These are phyloP conservation scores for Murraya koenigii DNA, from an alignment of 345 rosid genomes.

Conservation along the genomic window DNA sequence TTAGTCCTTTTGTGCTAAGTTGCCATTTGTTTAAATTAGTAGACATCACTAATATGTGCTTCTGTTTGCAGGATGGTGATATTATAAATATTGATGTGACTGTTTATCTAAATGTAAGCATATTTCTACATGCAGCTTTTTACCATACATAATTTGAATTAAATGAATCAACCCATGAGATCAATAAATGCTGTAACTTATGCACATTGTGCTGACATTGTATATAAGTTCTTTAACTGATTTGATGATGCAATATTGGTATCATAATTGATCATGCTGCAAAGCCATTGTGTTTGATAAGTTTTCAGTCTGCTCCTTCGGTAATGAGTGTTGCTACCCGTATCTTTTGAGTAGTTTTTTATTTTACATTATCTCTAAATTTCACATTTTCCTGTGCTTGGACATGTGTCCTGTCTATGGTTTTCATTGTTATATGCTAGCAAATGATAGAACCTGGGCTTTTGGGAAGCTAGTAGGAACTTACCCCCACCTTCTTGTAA, in stretches of 20 bases:
- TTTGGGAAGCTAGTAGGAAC: neutral
- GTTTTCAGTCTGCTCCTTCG: neutral
- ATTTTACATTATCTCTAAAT: neutral
- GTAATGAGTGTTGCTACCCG: neutral
- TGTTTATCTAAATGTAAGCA: constrained; percentile 73
- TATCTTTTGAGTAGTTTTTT: neutral
- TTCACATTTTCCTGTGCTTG: neutral
- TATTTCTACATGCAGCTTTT: constrained; percentile 8
- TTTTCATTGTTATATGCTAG: neutral
- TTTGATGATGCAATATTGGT: neutral
- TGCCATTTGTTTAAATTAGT: neutral
- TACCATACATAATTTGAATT: constrained; percentile 2
- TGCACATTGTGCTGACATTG: neutral
- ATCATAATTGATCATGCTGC: too few species aligned
- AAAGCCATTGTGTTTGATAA: neutral
- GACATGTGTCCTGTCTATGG: neutral
- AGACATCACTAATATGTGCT: neutral
- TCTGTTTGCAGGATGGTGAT: constrained; percentile 80
- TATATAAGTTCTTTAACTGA: neutral
- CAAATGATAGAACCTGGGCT: neutral
- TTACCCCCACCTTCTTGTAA: neutral
- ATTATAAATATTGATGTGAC: constrained; percentile 92
- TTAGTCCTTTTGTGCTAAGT: neutral
- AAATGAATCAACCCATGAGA: neutral
- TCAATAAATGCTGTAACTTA: neutral